Conservation (phyloP, 192 early-diverging fungal species). For the Globomyces pollinis-pini region DNA sequence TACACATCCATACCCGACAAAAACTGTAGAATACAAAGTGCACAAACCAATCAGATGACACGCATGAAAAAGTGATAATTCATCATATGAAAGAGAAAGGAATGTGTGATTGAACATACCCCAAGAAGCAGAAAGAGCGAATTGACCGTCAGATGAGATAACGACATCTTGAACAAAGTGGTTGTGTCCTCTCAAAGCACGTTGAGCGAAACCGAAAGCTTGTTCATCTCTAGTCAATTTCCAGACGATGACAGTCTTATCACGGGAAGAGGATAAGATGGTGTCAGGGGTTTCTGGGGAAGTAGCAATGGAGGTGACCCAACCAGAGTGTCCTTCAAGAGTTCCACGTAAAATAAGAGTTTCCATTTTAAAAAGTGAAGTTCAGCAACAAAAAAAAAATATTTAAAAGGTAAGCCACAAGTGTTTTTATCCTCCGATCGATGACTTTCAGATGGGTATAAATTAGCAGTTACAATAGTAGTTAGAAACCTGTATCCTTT, state of each 20-base stretch:
- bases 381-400: neutral
- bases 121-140: constrained; percentile 97
- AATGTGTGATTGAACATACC: constrained; percentile 28
- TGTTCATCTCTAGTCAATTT: constrained; percentile 86
- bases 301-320: constrained; percentile 98
- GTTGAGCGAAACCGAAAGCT: constrained; percentile 85
- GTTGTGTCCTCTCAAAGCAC: constrained; percentile 95
- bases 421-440: too few relatives aligned
- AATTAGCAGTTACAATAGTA: too few relatives aligned
- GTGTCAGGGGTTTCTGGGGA: constrained; percentile 92
- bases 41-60: constrained; percentile 8
- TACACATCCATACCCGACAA: neutral
- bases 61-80: constrained; percentile 8
- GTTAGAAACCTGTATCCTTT: too few relatives aligned
- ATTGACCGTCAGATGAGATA: constrained; percentile 98
- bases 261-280: constrained; percentile 94
- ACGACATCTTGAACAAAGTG: constrained; percentile 98
- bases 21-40: neutral
- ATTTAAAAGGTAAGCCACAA: too few relatives aligned
- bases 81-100: neutral
- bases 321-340: constrained; percentile 66
- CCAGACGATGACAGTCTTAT: constrained; percentile 99
- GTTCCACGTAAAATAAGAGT: constrained; percentile 10
- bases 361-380: constrained; percentile 6
- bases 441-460: too few relatives aligned